Base-by-base conservation (phyloP, 1,284 basidiomycete species). In the Trichosporon sp. region DNA sequence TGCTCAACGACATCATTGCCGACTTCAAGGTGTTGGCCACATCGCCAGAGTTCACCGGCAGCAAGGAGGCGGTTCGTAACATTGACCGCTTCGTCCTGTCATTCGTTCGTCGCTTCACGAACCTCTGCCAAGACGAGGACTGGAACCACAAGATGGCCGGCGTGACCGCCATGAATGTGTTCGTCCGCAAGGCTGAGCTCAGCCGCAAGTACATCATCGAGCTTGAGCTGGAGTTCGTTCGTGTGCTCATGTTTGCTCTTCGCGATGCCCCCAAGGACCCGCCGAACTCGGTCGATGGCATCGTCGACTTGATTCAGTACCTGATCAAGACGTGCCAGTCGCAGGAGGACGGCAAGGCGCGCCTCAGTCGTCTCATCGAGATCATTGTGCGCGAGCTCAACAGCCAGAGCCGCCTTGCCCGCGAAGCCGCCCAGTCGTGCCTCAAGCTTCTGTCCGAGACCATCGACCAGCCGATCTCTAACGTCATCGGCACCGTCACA, bases 201-300 rank as follows among this genome's bases (percentile, higher is more conserved):
- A 91, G 90, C 31, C 85, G 89, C 54, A 90, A 89, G 75, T 97
- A 95, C 93, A 88, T 96, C 66, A 88, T 89, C 73, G 94, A 97
- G 70, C 91, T 94, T 65, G 92, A 97, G 81, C 88, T 93, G 61
- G 96, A 99, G 77, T 90, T 98, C 74, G 89, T 96, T 67, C 91
- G 96, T 63, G 95, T 93, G 4, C 88, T 99, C 40, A 86, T 99
- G 63, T 96, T 96, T 80, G 92, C 96, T 74, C 87, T 99, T 66
- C 98, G 99, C 81, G 96, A 99, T 80, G 92, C 98, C 80, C 96
- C 97, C 0, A 89, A 90, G 75, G 96, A 99, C 76, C 88, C 95
- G 56, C 93, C 94, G 0, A 89, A 89, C 26, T 91, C 96, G 76
- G 89, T 95, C 43, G 89, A 91, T 48, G 89, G 91, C 67, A 92